A percentile compares a stretch with the other conserved stretches of the same genome.
Conservation (phyloP, 202 grass and related monocot species). For the Setaria italica region DNA sequence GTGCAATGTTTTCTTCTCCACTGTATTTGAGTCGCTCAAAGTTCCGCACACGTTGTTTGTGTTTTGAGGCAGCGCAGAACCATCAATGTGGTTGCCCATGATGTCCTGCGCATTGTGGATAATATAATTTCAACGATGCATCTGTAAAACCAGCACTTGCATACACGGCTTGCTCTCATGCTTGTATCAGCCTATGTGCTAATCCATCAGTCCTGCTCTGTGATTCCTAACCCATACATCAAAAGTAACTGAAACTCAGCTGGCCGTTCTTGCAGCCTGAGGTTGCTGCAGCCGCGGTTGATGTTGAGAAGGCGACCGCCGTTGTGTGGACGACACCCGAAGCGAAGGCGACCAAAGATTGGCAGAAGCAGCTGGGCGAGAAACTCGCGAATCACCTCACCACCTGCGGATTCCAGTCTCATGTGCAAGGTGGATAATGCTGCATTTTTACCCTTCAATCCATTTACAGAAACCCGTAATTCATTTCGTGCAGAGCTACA, state of each 20-base stretch:
- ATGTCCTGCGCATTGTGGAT: neutral
- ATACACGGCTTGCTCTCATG: neutral
- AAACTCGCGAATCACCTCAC: slow-evolving; percentile 74
- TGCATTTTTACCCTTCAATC: neutral
- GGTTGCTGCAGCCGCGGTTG: slow-evolving; percentile 64
- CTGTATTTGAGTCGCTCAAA: too few species aligned
- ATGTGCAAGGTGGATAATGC: slow-evolving; percentile 44
- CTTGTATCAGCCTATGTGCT: neutral
- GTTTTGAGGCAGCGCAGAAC: neutral
- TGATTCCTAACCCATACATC: neutral
- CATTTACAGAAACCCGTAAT: neutral
- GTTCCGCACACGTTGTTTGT: neutral
- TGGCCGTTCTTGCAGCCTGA: slow-evolving; percentile 56
- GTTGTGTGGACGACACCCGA: slow-evolving; percentile 60
- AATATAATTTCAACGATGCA: neutral
- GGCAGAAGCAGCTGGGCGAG: slow-evolving; percentile 70
- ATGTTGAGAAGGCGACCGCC: slow-evolving; percentile 65
- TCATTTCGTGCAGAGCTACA: neutral
- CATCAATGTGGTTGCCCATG: neutral
- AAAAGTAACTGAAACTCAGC: neutral
- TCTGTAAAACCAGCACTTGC: neutral
- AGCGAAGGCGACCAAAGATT: slow-evolving; percentile 57
- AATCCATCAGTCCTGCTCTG: neutral
- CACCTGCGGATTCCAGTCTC: slow-evolving; percentile 77
- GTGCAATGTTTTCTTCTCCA: too few species aligned